Evolutionary conservation across 441 rosid genomes (phyloP), one percentile per base, ranked within the genome.

Genomic region (Euphorbia celastroides): DNA sequence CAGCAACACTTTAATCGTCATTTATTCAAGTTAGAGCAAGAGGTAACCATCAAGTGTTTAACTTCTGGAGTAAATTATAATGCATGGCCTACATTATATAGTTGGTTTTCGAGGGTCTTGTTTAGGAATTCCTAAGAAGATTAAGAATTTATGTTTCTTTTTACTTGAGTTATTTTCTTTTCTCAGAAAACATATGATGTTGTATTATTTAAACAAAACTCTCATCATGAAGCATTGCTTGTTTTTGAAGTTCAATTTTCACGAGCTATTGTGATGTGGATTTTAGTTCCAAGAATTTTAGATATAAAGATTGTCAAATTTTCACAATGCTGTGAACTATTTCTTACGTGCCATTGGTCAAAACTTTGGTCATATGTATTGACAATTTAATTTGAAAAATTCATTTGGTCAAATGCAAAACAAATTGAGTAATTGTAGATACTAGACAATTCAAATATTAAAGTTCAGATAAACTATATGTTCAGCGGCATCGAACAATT

Each of bases 1-100:
- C 99, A 94, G 78, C 99, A 94, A 75, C 99, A 95, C 77, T 95
- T 95, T 70, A 95, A 92, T 71, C 97, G 99, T 52, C 99, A 95
- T 76, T 73, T 95, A 32, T 95, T 95, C 88, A 95, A 95, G 86
- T 80, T 95, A 67, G 98, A 95, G 85, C 99, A 92, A 74, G 99
- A 94, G 97, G 99, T 94, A 81, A 72, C 38, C 25, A 25, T 57
- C 13, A 56, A 56, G 30, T 58, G 30, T 57, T 31, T 32, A 67
- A 46, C 11, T 44, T 44, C 11, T 27, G 26, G 4, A 36, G 20
- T 50, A 2, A 46, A 27, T 56, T 36, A 67, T 30, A 17, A 46
- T 42, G 44, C 50, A 27, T 1, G 26, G 3, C 34, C 19, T 26
- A 3, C 22, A 2, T 0, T 42, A 56, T 17, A 5, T 25, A 52